Percentiles rank a stretch among this genome's conserved stretches.
phyloP scores from a whole-genome alignment of 345 rosid species.

The Citropsis articulata region DNA sequence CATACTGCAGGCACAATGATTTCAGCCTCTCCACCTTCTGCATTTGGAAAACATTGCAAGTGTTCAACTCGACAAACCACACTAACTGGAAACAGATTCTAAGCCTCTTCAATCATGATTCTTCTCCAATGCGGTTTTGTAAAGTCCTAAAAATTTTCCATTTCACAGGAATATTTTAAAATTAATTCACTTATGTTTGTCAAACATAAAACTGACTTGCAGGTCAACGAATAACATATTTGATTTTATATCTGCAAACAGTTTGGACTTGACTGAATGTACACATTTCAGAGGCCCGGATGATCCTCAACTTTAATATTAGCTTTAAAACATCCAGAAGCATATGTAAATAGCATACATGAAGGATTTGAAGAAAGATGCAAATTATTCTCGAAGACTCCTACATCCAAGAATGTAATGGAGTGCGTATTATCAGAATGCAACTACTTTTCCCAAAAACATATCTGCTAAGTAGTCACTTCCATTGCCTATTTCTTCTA shows the following conservation, averaged over 20 bases:
- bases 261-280: background rate
- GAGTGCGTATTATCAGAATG: background rate
- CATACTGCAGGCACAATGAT: slow-evolving; percentile 81
- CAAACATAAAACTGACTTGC: background rate
- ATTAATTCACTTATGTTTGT: background rate
- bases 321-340: background rate
- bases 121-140: background rate
- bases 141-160: background rate
- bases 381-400: background rate
- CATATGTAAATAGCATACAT: background rate
- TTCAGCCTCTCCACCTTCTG: slow-evolving; percentile 94
- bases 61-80: slow-evolving; percentile 11
- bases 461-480: background rate
- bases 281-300: background rate
- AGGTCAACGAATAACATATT: background rate
- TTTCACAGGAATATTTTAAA: background rate
- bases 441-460: background rate
- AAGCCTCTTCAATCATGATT: background rate
- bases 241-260: background rate
- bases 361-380: background rate
- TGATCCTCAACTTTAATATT: background rate
- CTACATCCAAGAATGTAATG: background rate
- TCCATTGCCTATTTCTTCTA: background rate
- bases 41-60: slow-evolving; percentile 20
- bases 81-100: background rate